Percentiles rank a stretch among this genome's conserved stretches.
These are phyloP conservation scores for Blastobotrys illinoisensis DNA, from an alignment of 1,139 yeast species.

Conservation along the genomic window DNA sequence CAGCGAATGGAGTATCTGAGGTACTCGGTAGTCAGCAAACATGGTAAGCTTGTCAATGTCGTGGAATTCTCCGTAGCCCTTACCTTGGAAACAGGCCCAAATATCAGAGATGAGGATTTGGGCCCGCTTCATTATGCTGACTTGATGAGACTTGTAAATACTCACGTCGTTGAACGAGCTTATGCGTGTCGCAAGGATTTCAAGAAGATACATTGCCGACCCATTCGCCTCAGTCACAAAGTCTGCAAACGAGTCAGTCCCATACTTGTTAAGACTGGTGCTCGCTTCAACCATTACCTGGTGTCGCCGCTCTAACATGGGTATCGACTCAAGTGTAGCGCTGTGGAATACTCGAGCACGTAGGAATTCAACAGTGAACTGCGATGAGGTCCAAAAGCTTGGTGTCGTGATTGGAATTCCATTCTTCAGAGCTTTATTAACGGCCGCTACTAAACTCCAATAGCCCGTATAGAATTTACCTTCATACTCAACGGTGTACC, in stretches of 20 bases:
- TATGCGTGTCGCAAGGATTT: conserved; percentile 26
- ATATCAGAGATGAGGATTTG: conserved; percentile 40
- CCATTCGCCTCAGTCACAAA: conserved; percentile 25
- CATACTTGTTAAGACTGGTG: conserved; percentile 19
- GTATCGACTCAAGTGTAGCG: conserved; percentile 31
- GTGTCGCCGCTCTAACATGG: conserved; percentile 33
- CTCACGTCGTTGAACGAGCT: conserved; percentile 34
- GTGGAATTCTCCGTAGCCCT: conserved; percentile 32
- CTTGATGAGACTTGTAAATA: conserved; percentile 27
- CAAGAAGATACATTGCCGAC: conserved; percentile 33
- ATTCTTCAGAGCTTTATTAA: conserved; percentile 37
- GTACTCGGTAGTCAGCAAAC: conserved; percentile 45
- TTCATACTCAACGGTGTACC: conserved; percentile 34
- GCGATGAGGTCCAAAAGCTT: conserved; percentile 29
- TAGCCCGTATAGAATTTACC: conserved; percentile 38
- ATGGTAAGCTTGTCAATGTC: conserved; percentile 40
- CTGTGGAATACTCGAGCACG: conserved; percentile 31
- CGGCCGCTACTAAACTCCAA: conserved; percentile 41
- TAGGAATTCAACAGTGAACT: conserved; percentile 24
- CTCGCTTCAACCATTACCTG: conserved; percentile 37
- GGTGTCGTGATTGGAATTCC: conserved; percentile 37
- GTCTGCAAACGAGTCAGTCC: conserved; percentile 20
- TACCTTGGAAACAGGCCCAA: conserved; percentile 41
- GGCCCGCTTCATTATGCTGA: conserved; percentile 36
- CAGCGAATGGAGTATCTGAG: conserved; percentile 37